These are phyloP conservation scores for Naegleria lovaniensis DNA, from an alignment of 208 protist genomes.

Conservation along the genomic window DNA sequence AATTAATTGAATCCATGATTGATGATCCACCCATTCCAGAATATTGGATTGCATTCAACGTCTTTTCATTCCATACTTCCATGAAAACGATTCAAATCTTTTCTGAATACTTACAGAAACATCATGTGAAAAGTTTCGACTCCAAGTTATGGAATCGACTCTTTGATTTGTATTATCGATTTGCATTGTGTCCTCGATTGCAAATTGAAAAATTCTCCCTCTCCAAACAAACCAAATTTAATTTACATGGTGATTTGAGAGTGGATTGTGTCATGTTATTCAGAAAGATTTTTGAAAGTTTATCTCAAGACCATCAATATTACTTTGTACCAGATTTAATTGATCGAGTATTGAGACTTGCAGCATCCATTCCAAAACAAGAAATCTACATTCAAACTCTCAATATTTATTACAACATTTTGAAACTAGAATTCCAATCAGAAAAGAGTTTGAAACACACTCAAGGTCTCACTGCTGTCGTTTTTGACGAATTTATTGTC, in stretches of 20 bases:
- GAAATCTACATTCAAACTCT: constrained; percentile 6
- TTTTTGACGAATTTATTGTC: constrained; percentile 22
- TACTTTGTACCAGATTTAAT: background rate
- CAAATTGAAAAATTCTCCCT: constrained; percentile 16
- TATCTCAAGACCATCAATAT: background rate
- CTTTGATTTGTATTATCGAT: background rate
- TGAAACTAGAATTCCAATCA: background rate
- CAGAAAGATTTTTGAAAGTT: background rate
- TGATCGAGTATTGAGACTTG: background rate
- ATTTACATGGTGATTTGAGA: constrained; percentile 18
- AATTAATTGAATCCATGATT: constrained; percentile 18
- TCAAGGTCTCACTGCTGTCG: constrained; percentile 1
- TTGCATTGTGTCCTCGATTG: background rate
- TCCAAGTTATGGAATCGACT: background rate
- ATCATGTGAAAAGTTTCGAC: background rate
- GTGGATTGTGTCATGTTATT: background rate
- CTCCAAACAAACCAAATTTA: constrained; percentile 21
- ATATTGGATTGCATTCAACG: constrained; percentile 26
- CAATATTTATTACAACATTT: constrained; percentile 18
- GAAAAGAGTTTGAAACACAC: background rate
- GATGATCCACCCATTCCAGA: background rate
- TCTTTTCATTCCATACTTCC: background rate
- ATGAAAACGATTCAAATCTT: background rate
- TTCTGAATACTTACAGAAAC: constrained; percentile 19
- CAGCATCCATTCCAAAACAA: constrained; percentile 17